Evolutionary conservation across 768 basidiomycete genomes (phyloP).

Genomic region (Lactarius hengduanensis): DNA sequence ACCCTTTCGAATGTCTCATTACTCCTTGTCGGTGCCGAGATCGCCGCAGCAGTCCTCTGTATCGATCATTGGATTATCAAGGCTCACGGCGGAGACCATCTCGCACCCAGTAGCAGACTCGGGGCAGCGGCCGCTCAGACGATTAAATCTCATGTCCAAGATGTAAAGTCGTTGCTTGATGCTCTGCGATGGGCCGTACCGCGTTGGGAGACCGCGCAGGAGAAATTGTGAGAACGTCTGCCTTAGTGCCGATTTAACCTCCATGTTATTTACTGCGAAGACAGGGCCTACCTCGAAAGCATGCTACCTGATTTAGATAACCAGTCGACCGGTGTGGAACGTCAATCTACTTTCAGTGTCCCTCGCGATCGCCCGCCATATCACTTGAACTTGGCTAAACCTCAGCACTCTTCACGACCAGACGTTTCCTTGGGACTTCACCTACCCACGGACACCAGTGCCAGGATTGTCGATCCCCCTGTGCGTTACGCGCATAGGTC

Average conservation of each 20-base stretch:
- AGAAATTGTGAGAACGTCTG: constrained; percentile 15
- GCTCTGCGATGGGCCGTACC: constrained; percentile 27
- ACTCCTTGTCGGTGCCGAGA: constrained; percentile 23
- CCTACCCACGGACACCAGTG: background rate
- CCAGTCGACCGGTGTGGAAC: constrained; percentile 1
- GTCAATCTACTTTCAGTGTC: background rate
- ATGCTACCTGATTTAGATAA: constrained; percentile 19
- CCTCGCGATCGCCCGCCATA: background rate
- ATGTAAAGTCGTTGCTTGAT: constrained; percentile 17
- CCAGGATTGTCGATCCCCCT: background rate
- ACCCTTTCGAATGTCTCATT: constrained; percentile 25
- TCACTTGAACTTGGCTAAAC: background rate
- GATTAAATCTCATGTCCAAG: constrained; percentile 20
- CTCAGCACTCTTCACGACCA: constrained; percentile 12
- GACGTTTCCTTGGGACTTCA: constrained; percentile 3
- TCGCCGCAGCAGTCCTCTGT: constrained; percentile 24
- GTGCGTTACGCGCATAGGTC: constrained; percentile 2
- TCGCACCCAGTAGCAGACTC: constrained; percentile 5
- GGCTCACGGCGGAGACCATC: constrained; percentile 12
- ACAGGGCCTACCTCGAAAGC: constrained; percentile 22
- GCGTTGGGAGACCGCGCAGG: constrained; percentile 27
- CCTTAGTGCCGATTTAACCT: background rate
- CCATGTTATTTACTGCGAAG: background rate
- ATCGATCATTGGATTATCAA: constrained; percentile 27
- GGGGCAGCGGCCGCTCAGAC: constrained; percentile 4